Base-by-base conservation (phyloP, 1,139 yeast genomes). In the Diutina ranongensis region DNA sequence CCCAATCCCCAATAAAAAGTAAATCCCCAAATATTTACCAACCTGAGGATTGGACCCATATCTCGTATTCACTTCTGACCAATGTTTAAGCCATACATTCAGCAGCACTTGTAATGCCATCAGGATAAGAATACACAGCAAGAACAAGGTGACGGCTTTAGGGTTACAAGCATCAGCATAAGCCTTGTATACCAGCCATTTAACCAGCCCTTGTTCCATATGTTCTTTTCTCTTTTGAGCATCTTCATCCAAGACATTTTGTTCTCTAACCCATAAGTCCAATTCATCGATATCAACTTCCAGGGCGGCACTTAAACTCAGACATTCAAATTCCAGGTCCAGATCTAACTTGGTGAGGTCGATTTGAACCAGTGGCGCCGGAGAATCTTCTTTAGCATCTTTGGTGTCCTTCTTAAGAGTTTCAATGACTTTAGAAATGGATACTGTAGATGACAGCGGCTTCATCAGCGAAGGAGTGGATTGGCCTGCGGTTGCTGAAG, bases 21-120 rank as follows among this genome's bases (percentile, higher is more conserved):
- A 92, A 45, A 86, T 68, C 34, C 87, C 83, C 55, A 92, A 70
- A 55, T 88, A 89, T 55, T 65, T 76, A 45, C 67, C 67, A 31
- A 84, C 78, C 49, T 79, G 60, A 2, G 95, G 95, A 59, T 89
- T 89, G 48, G 65, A 67, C 21, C 92, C 94, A 41, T 67, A 60
- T 44, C 62, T 67, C 3, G 88, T 73, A 59, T 92, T 92, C 34
- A 83, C 77, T 59, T 92, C 98, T 9, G 97, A 87, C 98, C 98
- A 94, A 60, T 87, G 89, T 61, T 92, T 92, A 57, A 92, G 76
- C 98, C 98, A 92, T 46, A 92, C 75, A 58, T 82, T 87, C 41
- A 89, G 63, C 25, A 47, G 45, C 33, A 52, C 52, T 48, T 79
- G 74, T 44, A 84, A 60, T 19, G 75, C 65, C 74, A 80, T 83